Evolutionary conservation across 2,329 filamentous ascomycete species (phyloP).

Genomic region (Stachybotrys chlorohalonatus): DNA sequence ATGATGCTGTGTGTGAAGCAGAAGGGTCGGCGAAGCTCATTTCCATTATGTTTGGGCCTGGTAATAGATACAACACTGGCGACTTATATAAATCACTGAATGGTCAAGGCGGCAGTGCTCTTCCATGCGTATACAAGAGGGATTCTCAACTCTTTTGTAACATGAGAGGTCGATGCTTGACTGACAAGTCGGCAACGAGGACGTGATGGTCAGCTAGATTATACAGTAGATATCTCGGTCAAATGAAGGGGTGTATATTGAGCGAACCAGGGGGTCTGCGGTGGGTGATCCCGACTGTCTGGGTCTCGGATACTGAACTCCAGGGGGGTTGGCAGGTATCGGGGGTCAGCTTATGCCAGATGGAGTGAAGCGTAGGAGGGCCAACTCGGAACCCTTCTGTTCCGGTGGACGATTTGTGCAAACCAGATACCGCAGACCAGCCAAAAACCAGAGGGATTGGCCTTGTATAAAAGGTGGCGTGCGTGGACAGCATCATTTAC

Average conservation of each 20-base stretch:
- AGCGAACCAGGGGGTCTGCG: no score
- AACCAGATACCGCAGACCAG: background rate
- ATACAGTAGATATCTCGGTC: no score
- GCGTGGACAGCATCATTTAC: background rate
- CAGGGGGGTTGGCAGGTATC: background rate
- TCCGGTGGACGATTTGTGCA: background rate
- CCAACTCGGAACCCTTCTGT: background rate
- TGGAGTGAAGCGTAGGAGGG: background rate
- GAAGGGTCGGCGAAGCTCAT: background rate
- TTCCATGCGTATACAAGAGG: no score
- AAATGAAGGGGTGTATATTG: no score
- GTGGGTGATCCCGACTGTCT: background rate
- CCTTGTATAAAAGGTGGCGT: background rate
- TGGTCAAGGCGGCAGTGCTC: no score
- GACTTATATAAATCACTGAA: no score
- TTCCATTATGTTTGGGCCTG: background rate
- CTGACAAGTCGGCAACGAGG: background rate
- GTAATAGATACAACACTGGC: no score
- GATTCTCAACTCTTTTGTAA: no score
- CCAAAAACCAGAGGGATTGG: background rate
- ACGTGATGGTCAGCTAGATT: background rate
- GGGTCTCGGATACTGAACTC: background rate
- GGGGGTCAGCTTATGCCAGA: background rate
- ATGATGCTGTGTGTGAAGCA: background rate
- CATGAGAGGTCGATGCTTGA: no score